A percentile compares a stretch with the other conserved stretches of the same genome.
Conservation (phyloP, 2,329 filamentous ascomycete species). For the Pseudogymnoascus sp. region DNA sequence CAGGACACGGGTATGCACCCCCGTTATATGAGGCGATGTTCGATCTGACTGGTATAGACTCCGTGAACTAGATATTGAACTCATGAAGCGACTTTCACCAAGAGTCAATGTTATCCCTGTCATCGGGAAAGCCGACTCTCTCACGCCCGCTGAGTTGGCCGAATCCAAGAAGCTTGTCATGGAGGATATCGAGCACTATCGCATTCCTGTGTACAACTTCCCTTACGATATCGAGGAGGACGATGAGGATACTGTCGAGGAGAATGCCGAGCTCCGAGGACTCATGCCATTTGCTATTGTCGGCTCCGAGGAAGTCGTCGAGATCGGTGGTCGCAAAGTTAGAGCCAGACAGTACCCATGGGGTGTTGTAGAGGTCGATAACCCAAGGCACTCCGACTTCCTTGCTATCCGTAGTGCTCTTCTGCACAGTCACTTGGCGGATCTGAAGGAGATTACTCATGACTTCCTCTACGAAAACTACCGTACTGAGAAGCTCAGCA, state of each 20-base stretch:
- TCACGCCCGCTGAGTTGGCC: slow-evolving; percentile 90
- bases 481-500: slow-evolving; percentile 99
- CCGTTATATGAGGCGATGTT: slow-evolving; percentile 2
- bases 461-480: slow-evolving; percentile 99
- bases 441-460: slow-evolving; percentile 98
- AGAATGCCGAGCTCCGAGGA: slow-evolving; percentile 94
- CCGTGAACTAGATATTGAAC: slow-evolving; percentile 96
- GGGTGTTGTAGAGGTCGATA: slow-evolving; percentile 98
- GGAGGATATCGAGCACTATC: slow-evolving; percentile 99
- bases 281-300: slow-evolving; percentile 99
- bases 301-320: slow-evolving; percentile 88
- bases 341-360: slow-evolving; percentile 96
- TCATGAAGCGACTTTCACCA: slow-evolving; percentile 98
- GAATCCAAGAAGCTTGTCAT: slow-evolving; percentile 99
- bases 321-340: slow-evolving; percentile 86
- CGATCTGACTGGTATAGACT: slow-evolving; percentile 48
- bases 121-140: slow-evolving; percentile 95
- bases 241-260: slow-evolving; percentile 97
- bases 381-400: slow-evolving; percentile 98
- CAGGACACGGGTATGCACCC: slow-evolving; percentile 76
- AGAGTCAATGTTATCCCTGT: slow-evolving; percentile 98
- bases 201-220: slow-evolving; percentile 99
- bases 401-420: slow-evolving; percentile 92
- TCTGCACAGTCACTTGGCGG: slow-evolving; percentile 93
- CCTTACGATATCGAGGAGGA: slow-evolving; percentile 99